A percentile compares a stretch with the other conserved stretches of the same genome.
phyloP scores from a whole-genome alignment of 345 rosid genomes.

The Gossypium arboreum region DNA sequence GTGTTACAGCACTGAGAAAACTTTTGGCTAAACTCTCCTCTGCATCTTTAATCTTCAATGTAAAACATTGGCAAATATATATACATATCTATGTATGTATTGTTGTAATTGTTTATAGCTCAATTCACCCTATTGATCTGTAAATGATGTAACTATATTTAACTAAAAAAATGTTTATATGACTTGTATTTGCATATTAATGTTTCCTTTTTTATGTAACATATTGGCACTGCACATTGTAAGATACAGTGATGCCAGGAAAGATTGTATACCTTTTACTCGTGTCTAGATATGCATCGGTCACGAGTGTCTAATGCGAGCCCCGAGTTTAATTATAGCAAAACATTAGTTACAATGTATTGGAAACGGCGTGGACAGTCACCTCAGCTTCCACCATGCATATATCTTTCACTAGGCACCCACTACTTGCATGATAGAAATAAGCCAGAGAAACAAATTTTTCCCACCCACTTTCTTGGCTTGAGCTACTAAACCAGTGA shows the following conservation, averaged over 20 bases:
- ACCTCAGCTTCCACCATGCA: constrained; percentile 41
- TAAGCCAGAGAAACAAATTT: constrained; percentile 19
- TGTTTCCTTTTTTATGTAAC: neutral
- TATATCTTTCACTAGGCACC: constrained; percentile 24
- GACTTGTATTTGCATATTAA: neutral
- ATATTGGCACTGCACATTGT: neutral
- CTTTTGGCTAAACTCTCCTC: neutral
- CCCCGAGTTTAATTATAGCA: neutral
- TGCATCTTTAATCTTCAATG: neutral
- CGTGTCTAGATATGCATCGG: no score
- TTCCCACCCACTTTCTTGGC: constrained; percentile 26
- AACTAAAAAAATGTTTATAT: neutral
- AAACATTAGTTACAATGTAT: constrained; percentile 9
- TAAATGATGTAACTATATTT: neutral
- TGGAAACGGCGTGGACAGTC: constrained; percentile 26
- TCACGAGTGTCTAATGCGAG: no score
- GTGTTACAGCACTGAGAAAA: constrained; percentile 5
- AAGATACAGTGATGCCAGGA: no score
- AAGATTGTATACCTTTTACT: no score
- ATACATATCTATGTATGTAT: neutral
- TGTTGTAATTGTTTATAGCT: neutral
- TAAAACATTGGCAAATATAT: neutral
- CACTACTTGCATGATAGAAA: constrained; percentile 8
- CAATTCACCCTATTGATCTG: neutral
- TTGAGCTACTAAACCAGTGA: constrained; percentile 32